These are phyloP conservation scores for Dioscorea dumetorum DNA, from an alignment of 106 monocot species.

Conservation along the genomic window DNA sequence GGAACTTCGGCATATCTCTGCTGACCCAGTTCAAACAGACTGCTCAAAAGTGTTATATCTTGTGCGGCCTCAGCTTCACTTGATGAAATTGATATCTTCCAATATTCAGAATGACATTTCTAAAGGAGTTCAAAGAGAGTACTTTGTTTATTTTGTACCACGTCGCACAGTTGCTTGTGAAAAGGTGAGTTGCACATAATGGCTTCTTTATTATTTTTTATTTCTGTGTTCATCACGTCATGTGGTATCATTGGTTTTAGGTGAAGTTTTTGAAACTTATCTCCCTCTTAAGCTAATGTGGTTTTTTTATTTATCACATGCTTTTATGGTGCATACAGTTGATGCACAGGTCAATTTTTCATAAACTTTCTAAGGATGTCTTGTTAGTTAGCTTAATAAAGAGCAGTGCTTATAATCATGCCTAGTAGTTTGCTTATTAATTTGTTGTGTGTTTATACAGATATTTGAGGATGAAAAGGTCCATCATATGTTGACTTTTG, in stretches of 20 bases:
- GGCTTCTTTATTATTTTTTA: too few species aligned
- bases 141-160: slow-evolving; percentile 95
- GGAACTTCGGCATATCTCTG: slow-evolving; percentile 72
- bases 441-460: slow-evolving; percentile 26
- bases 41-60: slow-evolving; percentile 79
- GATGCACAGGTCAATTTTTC: too few species aligned
- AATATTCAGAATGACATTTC: slow-evolving; percentile 72
- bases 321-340: too few species aligned
- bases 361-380: too few species aligned
- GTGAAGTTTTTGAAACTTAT: too few species aligned
- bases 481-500: slow-evolving; percentile 68
- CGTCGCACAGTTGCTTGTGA: slow-evolving; percentile 92
- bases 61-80: slow-evolving; percentile 54
- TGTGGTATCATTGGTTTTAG: too few species aligned
- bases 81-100: slow-evolving; percentile 77
- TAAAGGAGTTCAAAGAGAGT: slow-evolving; percentile 78
- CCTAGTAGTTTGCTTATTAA: too few species aligned
- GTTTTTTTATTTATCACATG: too few species aligned
- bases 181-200: slow-evolving; percentile 37
- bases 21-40: slow-evolving; percentile 84
- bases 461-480: slow-evolving; percentile 87
- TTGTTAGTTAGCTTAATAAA: too few species aligned
- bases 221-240: too few species aligned
- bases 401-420: too few species aligned
- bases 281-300: too few species aligned